Evolutionary conservation across 192 early-diverging fungal species (phyloP), one percentile per base, ranked within the genome.

Genomic region (Coemansia javaensis): DNA sequence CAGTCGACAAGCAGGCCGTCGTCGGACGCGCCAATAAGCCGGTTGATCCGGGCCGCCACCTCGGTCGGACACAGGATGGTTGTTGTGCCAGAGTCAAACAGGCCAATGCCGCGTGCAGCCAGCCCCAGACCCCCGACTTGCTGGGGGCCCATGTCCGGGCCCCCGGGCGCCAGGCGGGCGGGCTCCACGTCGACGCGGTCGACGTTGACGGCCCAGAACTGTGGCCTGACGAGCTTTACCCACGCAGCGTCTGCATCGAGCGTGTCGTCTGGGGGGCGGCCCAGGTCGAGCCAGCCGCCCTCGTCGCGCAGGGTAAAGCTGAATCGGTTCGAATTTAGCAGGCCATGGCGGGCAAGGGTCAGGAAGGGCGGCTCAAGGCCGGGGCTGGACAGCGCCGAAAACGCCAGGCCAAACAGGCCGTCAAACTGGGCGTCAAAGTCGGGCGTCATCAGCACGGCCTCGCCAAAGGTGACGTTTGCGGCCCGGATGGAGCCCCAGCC

Each of bases 351-450:
- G 2, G 63, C 63, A 21, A 74, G 52, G 0, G 58, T 35, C 28
- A 66, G 62, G 32, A 74, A 54, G 9, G 70, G 70, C 14, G 70
- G 70, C 14, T 57, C 50, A 1, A 74, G 50, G 8, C 58, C 59
- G 12, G 58, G 58, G 32, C 63, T 66, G 1, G 70, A 61, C 0
- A 74, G 57, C 12, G 70, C 58, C 0, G 62, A 53, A 18, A 66
- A 74, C 0, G 70, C 70, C 54, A 74, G 45, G 12, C 70, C 70
- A 44, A 74, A 74, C 11, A 74, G 39, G 10, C 70, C 70, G 33
- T 74, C 70, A 33, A 74, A 74, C 34, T 54, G 46, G 3, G 58
- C 59, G 20, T 74, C 70, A 44, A 74, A 74, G 21, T 74, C 70
- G 0, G 62, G 50, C 1, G 70, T 66, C 70, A 66, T 66, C 13